Evolutionary conservation across 176 grass and related monocot genomes (phyloP).

Genomic region (Oryza longistaminata): DNA sequence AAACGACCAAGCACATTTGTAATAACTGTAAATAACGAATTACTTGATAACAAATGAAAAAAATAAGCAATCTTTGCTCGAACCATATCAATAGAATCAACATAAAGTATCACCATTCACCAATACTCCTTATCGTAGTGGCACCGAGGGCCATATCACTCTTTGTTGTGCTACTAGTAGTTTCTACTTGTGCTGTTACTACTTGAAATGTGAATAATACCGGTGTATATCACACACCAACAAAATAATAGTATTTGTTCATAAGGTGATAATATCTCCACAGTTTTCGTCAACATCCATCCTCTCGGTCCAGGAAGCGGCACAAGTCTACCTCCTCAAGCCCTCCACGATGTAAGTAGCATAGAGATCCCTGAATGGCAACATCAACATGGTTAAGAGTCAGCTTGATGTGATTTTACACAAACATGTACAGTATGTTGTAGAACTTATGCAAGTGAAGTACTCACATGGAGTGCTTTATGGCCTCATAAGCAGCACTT

Average conservation of each 20-base stretch:
- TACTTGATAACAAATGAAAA: background rate
- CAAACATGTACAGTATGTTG: background rate
- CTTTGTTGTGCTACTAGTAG: slow-evolving; percentile 21
- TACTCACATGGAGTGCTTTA: slow-evolving; percentile 80
- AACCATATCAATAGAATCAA: background rate
- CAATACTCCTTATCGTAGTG: background rate
- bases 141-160: background rate
- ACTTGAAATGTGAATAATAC: background rate
- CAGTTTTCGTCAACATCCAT: slow-evolving; percentile 40
- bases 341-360: slow-evolving; percentile 87
- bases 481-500: slow-evolving; percentile 62
- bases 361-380: slow-evolving; percentile 76
- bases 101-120: background rate
- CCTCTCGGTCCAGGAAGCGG: background rate
- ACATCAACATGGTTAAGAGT: background rate
- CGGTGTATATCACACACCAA: background rate
- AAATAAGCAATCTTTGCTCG: background rate
- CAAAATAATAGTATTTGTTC: slow-evolving; percentile 25
- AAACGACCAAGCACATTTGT: background rate
- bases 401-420: background rate
- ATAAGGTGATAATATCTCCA: slow-evolving; percentile 2
- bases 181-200: background rate
- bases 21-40: background rate
- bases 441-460: background rate
- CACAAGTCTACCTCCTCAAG: slow-evolving; percentile 70